Conservation (phyloP, 139 green algal species). For the Chlamydomonas incerta region DNA sequence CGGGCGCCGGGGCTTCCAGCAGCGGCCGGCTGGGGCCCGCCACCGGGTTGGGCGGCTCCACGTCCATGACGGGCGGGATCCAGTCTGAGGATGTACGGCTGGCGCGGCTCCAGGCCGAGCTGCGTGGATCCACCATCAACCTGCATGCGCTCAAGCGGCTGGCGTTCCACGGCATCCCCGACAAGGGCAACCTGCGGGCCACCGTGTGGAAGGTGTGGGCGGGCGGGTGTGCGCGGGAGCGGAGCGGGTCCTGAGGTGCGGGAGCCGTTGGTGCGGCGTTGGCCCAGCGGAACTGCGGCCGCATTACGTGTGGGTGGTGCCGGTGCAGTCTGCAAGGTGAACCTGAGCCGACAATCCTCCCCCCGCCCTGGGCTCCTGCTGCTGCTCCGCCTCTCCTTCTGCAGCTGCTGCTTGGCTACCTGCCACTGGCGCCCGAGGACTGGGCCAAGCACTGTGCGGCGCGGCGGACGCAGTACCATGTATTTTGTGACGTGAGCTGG, state of each 20-base stretch:
- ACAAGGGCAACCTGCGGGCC: conserved; percentile 73
- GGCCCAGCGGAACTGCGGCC: no score
- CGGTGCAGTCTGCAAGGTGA: no score
- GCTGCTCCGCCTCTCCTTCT: not conserved
- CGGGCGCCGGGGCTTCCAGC: no score
- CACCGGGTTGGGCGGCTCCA: no score
- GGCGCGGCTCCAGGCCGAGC: conserved; percentile 38
- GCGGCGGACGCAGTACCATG: conserved; percentile 82
- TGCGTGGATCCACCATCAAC: conserved; percentile 63
- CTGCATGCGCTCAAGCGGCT: conserved; percentile 68
- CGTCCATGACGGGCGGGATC: no score
- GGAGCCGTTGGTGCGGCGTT: no score
- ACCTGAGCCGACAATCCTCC: no score
- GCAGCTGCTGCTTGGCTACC: conserved; percentile 88
- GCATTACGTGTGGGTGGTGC: no score
- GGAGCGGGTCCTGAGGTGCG: no score
- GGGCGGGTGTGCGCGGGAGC: no score
- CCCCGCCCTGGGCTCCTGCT: no score
- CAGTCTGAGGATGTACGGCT: not conserved
- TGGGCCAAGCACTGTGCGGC: conserved; percentile 73
- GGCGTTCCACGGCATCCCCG: conserved; percentile 79
- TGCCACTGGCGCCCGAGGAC: conserved; percentile 74
- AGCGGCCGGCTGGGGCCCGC: no score
- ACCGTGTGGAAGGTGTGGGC: conserved; percentile 85
- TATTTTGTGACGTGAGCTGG: conserved; percentile 87